Conservation (phyloP, 2,329 filamentous ascomycete genomes). For the Xylaria sp. region DNA sequence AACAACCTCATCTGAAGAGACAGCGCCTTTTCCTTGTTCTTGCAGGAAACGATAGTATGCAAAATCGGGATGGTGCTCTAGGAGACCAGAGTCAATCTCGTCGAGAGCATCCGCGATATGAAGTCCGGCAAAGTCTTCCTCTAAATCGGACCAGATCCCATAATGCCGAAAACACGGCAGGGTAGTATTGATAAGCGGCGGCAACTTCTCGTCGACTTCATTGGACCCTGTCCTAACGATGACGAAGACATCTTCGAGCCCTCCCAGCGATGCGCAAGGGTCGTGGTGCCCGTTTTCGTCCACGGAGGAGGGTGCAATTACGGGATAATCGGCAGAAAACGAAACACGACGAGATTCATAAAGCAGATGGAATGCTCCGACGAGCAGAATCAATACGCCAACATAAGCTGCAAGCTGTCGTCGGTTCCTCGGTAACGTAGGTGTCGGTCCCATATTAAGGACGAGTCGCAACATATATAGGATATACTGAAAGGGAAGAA, state of each 20-base stretch:
- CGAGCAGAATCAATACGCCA: conserved; percentile 11
- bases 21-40: conserved; percentile 5
- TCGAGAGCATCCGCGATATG: conserved; percentile 28
- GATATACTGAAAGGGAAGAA: conserved; percentile 10
- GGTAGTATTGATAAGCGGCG: conserved; percentile 30
- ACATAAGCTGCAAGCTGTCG: conserved; percentile 18
- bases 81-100: conserved; percentile 30
- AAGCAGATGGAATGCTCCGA: conserved; percentile 14
- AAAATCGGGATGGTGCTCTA: conserved; percentile 31
- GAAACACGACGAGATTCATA: background rate
- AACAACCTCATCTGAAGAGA: conserved; percentile 11
- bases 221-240: conserved; percentile 39
- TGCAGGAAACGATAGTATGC: conserved; percentile 34
- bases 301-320: background rate
- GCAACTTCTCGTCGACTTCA: conserved; percentile 34
- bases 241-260: conserved; percentile 34
- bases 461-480: background rate
- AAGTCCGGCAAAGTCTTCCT: conserved; percentile 31
- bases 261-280: conserved; percentile 19
- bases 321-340: background rate
- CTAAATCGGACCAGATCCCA: conserved; percentile 35
- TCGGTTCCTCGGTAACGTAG: conserved; percentile 4
- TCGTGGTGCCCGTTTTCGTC: conserved; percentile 1
- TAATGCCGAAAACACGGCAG: conserved; percentile 29
- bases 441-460: conserved; percentile 7